These are phyloP conservation scores for Aspergillus arachidicola DNA, from an alignment of 2,329 filamentous ascomycete species.

Conservation along the genomic window DNA sequence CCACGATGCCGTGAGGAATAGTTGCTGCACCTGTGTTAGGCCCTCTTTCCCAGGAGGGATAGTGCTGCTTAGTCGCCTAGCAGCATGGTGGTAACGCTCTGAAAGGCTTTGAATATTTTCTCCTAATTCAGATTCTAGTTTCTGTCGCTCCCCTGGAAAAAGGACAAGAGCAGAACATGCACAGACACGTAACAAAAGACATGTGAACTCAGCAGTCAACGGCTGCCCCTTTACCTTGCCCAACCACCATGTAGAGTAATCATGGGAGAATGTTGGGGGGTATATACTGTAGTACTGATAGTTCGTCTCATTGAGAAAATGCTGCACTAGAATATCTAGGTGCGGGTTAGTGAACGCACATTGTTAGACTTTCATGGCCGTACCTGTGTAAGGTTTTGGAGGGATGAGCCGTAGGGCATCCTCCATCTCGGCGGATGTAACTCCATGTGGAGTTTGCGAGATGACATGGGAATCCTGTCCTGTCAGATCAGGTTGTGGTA, in stretches of 20 bases:
- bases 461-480: background rate
- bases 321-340: slow-evolving; percentile 51
- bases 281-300: slow-evolving; percentile 52
- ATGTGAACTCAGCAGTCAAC: slow-evolving; percentile 49
- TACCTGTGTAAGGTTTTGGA: slow-evolving; percentile 44
- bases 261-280: slow-evolving; percentile 47
- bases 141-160: slow-evolving; percentile 37
- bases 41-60: slow-evolving; percentile 49
- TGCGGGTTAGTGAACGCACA: background rate
- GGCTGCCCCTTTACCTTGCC: slow-evolving; percentile 36
- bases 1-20: slow-evolving; percentile 53
- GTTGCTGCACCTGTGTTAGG: slow-evolving; percentile 52
- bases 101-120: slow-evolving; percentile 43
- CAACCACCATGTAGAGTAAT: slow-evolving; percentile 52
- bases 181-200: slow-evolving; percentile 50
- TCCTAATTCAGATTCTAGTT: slow-evolving; percentile 50
- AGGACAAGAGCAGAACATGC: slow-evolving; percentile 51
- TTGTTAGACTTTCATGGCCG: background rate
- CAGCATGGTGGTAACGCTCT: slow-evolving; percentile 45
- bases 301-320: slow-evolving; percentile 50
- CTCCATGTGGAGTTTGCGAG: background rate
- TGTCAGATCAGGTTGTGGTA: slow-evolving; percentile 4
- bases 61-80: slow-evolving; percentile 46
- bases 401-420: slow-evolving; percentile 35
- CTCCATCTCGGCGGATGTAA: slow-evolving; percentile 35